Percentiles rank a stretch among this genome's conserved stretches.
These are phyloP conservation scores for Austroboletus rostrupii DNA, from an alignment of 1,284 basidiomycete genomes.

Conservation along the genomic window DNA sequence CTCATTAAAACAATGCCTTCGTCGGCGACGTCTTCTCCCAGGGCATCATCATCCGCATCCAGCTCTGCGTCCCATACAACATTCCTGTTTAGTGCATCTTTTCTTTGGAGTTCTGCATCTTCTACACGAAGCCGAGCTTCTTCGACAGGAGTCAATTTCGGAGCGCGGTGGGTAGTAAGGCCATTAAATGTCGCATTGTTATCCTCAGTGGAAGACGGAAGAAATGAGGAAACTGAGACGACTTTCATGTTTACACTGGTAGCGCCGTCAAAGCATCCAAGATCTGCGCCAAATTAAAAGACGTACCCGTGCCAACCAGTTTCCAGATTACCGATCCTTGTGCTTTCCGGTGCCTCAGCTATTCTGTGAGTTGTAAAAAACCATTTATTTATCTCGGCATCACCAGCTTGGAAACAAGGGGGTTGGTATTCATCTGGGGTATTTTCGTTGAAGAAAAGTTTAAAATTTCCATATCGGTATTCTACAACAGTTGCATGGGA, in stretches of 20 bases:
- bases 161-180: conserved; percentile 36
- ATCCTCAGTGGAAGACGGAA: conserved; percentile 61
- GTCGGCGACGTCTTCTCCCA: conserved; percentile 47
- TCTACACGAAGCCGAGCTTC: conserved; percentile 49
- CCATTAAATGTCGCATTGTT: conserved; percentile 58
- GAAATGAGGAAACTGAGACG: conserved; percentile 64
- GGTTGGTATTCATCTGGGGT: conserved; percentile 77
- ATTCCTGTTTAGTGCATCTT: conserved; percentile 40
- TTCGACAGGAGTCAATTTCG: conserved; percentile 50
- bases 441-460: conserved; percentile 72
- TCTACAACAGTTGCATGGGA: conserved; percentile 37
- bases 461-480: conserved; percentile 78
- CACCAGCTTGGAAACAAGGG: conserved; percentile 65
- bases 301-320: conserved; percentile 70
- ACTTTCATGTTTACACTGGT: conserved; percentile 63
- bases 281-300: neutral
- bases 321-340: conserved; percentile 59
- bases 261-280: conserved; percentile 7
- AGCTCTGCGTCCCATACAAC: conserved; percentile 54
- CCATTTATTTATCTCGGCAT: conserved; percentile 65
- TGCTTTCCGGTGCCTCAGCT: conserved; percentile 67
- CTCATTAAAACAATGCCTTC: conserved; percentile 37
- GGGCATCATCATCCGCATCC: conserved; percentile 47
- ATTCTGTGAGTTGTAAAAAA: conserved; percentile 71
- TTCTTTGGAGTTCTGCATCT: conserved; percentile 52